phyloP scores from a whole-genome alignment of 2,329 filamentous ascomycete species.

The Colletotrichum cuscutae region DNA sequence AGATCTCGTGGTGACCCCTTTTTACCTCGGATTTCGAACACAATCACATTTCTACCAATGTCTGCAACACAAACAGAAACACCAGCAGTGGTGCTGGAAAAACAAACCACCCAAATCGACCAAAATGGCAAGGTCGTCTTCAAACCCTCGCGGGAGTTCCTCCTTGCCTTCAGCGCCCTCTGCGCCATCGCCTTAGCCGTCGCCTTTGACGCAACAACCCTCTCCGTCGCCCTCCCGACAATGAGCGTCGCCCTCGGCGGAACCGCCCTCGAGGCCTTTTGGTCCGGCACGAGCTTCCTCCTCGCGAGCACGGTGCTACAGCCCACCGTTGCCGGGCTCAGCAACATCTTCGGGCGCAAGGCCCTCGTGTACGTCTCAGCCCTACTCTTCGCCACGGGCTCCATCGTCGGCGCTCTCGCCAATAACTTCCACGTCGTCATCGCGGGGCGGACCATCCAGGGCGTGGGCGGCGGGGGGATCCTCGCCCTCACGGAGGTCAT shows the following conservation, averaged over 20 bases:
- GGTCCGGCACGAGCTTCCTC: conserved; percentile 77
- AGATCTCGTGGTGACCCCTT: not conserved
- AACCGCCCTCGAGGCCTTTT: conserved; percentile 72
- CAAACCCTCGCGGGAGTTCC: conserved; percentile 49
- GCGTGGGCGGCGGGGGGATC: conserved; percentile 62
- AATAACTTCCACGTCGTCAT: conserved; percentile 49
- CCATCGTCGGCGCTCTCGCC: conserved; percentile 48
- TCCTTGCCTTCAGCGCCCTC: conserved; percentile 61
- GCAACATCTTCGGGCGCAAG: conserved; percentile 48
- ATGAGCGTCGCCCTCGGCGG: conserved; percentile 63
- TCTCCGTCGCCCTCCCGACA: conserved; percentile 64
- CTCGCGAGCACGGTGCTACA: conserved; percentile 72
- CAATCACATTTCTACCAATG: not conserved
- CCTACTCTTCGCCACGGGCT: conserved; percentile 52
- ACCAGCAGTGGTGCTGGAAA: conserved; percentile 4
- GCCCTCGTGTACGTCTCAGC: conserved; percentile 42
- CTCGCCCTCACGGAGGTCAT: conserved; percentile 57
- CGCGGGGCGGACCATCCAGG: conserved; percentile 61
- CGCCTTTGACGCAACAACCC: conserved; percentile 72
- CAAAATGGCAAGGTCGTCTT: conserved; percentile 39
- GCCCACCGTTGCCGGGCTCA: conserved; percentile 54
- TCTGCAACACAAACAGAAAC: conserved; percentile 1
- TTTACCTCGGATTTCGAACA: not conserved
- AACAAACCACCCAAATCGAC: conserved; percentile 9
- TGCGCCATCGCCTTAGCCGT: conserved; percentile 68